Evolutionary conservation across 2,329 filamentous ascomycete species (phyloP).

Genomic region (Sporothrix pseudoabietina): DNA sequence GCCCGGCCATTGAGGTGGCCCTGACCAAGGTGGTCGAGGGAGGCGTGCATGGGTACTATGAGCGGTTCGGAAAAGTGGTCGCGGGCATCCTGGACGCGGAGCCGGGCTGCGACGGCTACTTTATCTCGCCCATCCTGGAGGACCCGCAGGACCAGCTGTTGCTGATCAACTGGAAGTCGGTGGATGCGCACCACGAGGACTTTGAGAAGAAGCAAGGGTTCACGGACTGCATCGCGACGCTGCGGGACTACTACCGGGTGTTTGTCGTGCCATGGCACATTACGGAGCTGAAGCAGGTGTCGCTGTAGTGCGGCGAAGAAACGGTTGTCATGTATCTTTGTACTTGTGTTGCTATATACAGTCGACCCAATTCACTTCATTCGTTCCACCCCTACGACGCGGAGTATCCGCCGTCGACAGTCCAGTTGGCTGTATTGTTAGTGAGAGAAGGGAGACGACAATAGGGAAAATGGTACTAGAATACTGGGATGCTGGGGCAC

Average conservation of each 20-base stretch:
- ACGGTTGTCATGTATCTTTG: background rate
- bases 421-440: slow-evolving; percentile 21
- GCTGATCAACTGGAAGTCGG: slow-evolving; percentile 7
- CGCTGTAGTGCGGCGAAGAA: background rate
- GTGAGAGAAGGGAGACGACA: background rate
- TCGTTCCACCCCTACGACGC: background rate
- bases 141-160: slow-evolving; percentile 5
- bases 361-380: background rate
- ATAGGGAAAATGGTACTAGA: too few species aligned
- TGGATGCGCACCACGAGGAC: slow-evolving; percentile 1
- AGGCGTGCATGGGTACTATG: background rate
- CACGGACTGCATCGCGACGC: background rate
- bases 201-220: slow-evolving; percentile 14
- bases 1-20: slow-evolving; percentile 2
- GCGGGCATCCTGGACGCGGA: background rate
- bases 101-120: background rate
- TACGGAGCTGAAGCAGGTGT: background rate
- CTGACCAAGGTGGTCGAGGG: slow-evolving; percentile 9
- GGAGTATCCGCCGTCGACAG: slow-evolving; percentile 23
- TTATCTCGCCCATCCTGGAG: slow-evolving; percentile 7
- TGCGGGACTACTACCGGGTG: slow-evolving; percentile 12
- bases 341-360: background rate
- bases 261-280: slow-evolving; percentile 9
- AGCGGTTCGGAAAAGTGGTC: background rate
- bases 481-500: background rate